Evolutionary conservation across 805 yeast species (phyloP).

Genomic region (Starmerella cellae): DNA sequence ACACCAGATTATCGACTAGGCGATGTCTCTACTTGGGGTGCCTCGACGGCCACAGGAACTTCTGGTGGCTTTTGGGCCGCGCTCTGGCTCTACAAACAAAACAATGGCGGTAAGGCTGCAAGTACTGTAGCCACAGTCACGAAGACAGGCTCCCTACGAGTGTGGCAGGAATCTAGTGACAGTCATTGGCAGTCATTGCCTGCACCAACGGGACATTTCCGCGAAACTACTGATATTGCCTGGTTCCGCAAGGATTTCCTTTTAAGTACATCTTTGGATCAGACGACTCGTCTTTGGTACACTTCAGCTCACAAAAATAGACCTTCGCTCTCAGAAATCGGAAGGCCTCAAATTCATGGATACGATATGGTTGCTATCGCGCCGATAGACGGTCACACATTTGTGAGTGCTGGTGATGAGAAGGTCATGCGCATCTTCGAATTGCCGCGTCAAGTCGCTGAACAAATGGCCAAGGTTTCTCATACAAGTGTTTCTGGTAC

Average conservation of each 20-base stretch:
- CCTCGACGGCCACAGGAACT: conserved; percentile 96
- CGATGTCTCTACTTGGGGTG: conserved; percentile 88
- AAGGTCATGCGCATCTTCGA: conserved; percentile 80
- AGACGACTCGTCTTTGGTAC: conserved; percentile 77
- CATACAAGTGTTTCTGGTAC: background rate
- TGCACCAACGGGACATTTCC: conserved; percentile 66
- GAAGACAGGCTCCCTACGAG: conserved; percentile 83
- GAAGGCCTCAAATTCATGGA: conserved; percentile 97
- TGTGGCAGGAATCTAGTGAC: conserved; percentile 36
- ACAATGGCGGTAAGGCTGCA: background rate
- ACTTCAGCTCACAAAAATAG: conserved; percentile 18
- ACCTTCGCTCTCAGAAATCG: conserved; percentile 72
- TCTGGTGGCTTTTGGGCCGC: conserved; percentile 60
- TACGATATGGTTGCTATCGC: conserved; percentile 83
- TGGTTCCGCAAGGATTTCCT: conserved; percentile 52
- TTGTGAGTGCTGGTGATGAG: conserved; percentile 93
- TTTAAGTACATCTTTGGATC: conserved; percentile 74
- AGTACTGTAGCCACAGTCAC: conserved; percentile 53
- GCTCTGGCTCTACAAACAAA: conserved; percentile 46
- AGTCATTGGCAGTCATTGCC: conserved; percentile 25
- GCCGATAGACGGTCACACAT: conserved; percentile 44
- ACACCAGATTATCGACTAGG: conserved; percentile 68
- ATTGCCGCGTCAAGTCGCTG: conserved; percentile 67
- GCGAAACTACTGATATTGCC: conserved; percentile 59
- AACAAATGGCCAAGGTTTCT: conserved; percentile 35